Conservation (phyloP, 805 yeast species). For the Metschnikowia chrysomelidarum region DNA sequence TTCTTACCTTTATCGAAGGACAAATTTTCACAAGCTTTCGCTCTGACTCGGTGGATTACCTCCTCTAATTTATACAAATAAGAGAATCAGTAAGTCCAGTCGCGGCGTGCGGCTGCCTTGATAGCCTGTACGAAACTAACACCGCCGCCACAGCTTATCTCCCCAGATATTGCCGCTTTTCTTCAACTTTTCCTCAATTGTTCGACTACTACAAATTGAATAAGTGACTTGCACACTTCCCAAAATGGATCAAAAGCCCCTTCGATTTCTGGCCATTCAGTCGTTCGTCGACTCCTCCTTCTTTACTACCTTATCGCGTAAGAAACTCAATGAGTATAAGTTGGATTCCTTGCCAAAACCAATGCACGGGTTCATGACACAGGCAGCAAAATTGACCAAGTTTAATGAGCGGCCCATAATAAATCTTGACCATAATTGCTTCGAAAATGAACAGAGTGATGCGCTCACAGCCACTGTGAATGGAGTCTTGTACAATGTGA, state of each 20-base stretch:
- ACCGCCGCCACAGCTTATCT: too few species aligned
- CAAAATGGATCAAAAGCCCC: constrained; percentile 5
- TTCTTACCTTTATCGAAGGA: too few species aligned
- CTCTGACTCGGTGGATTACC: too few species aligned
- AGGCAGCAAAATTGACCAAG: constrained; percentile 33
- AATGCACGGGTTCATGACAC: constrained; percentile 44
- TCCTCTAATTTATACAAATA: too few species aligned
- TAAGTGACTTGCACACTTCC: constrained; percentile 14
- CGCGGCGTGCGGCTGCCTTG: too few species aligned
- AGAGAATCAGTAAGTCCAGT: too few species aligned
- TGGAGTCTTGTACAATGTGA: constrained; percentile 55
- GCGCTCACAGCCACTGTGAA: constrained; percentile 17
- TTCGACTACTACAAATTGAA: not conserved
- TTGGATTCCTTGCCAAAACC: constrained; percentile 49
- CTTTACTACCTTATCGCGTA: constrained; percentile 68
- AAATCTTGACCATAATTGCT: constrained; percentile 35
- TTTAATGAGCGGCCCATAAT: constrained; percentile 36
- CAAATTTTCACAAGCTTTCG: too few species aligned
- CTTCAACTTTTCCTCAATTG: too few species aligned
- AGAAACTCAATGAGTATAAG: constrained; percentile 72
- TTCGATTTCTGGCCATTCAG: constrained; percentile 50
- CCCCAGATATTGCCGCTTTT: too few species aligned
- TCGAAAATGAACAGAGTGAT: constrained; percentile 17
- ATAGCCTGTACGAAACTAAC: too few species aligned
- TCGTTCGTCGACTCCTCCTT: constrained; percentile 87